A percentile compares a stretch with the other conserved stretches of the same genome.
These are phyloP conservation scores for Thielaviopsis populi DNA, from an alignment of 2,329 filamentous ascomycete genomes.

Conservation along the genomic window DNA sequence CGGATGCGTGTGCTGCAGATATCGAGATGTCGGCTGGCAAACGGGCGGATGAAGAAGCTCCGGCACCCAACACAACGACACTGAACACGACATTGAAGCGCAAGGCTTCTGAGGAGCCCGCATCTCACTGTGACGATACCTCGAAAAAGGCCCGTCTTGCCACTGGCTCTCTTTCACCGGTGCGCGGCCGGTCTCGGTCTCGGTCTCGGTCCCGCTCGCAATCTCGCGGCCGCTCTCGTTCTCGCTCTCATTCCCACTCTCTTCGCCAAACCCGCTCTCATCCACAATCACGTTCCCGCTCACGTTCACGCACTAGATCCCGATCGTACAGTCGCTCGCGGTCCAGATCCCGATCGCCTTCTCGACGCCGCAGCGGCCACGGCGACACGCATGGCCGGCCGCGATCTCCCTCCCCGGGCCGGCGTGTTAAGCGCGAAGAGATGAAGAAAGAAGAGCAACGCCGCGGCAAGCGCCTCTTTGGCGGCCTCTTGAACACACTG, in stretches of 20 bases:
- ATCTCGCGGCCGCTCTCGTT: not conserved
- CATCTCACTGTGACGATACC: not conserved
- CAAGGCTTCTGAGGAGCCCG: slow-evolving; percentile 13
- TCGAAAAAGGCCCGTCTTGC: slow-evolving; percentile 12
- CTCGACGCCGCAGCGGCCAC: not conserved
- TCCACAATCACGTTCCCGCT: not conserved
- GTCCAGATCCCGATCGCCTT: not conserved
- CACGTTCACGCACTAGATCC: not conserved
- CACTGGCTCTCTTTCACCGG: not conserved
- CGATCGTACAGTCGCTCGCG: not conserved
- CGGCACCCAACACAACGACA: too few species aligned
- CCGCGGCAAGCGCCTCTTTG: slow-evolving; percentile 73
- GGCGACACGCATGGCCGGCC: not conserved
- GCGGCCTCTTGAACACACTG: slow-evolving; percentile 61
- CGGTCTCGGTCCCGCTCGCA: not conserved
- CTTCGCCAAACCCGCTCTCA: slow-evolving; percentile 4
- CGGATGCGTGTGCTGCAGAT: not conserved
- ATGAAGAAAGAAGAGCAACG: slow-evolving; percentile 56
- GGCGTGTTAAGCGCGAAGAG: slow-evolving; percentile 1
- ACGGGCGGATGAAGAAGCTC: not conserved
- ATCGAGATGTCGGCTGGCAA: not conserved
- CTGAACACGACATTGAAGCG: slow-evolving; percentile 12
- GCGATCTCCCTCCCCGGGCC: not conserved
- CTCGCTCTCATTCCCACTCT: not conserved
- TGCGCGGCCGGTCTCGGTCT: not conserved